These are phyloP conservation scores for Daldinia decipiens DNA, from an alignment of 495 filamentous ascomycete species.

Conservation along the genomic window DNA sequence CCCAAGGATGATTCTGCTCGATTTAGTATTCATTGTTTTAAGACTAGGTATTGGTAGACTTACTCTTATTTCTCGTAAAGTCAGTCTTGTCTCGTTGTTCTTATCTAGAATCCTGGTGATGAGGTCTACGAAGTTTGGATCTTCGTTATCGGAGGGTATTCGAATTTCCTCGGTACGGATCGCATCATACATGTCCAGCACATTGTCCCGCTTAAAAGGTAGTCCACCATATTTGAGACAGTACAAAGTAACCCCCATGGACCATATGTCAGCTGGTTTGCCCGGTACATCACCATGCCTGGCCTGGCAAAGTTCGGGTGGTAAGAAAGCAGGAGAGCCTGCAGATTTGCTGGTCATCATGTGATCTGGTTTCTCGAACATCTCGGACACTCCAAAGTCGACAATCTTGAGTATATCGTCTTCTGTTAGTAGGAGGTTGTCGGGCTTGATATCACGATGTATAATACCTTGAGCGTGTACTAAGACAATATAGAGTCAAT, in stretches of 20 bases:
- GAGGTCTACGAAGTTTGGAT: constrained; percentile 72
- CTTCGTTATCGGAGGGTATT: constrained; percentile 65
- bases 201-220: constrained; percentile 80
- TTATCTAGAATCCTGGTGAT: constrained; percentile 77
- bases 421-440: constrained; percentile 89
- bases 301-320: constrained; percentile 89
- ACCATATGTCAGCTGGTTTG: constrained; percentile 95
- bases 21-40: constrained; percentile 20
- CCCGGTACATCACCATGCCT: constrained; percentile 91
- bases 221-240: constrained; percentile 89
- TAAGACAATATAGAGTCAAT: constrained; percentile 40
- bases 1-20: constrained; percentile 88
- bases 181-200: constrained; percentile 88
- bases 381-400: constrained; percentile 98
- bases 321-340: constrained; percentile 93
- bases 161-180: constrained; percentile 72
- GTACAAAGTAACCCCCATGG: constrained; percentile 96
- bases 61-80: constrained; percentile 83
- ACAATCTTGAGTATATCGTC: constrained; percentile 96
- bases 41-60: constrained; percentile 28
- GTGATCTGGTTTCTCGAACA: constrained; percentile 88
- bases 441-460: constrained; percentile 97
- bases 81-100: constrained; percentile 80
- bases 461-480: constrained; percentile 95
- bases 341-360: constrained; percentile 96